Base-by-base conservation (phyloP, 805 yeast genomes). In the Saccharomycopsis javanensis region DNA sequence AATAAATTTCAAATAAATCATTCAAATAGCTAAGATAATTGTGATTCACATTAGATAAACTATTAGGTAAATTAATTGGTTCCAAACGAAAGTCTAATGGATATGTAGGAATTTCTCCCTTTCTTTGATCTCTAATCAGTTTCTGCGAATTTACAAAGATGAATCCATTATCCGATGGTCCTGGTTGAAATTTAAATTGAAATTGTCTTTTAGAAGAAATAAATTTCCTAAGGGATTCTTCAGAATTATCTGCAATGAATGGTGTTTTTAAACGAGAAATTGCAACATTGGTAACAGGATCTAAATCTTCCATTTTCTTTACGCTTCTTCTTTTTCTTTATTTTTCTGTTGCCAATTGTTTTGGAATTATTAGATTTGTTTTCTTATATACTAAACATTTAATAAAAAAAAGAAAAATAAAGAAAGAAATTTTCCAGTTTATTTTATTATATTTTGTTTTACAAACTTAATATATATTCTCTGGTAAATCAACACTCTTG, bases 261-360 rank as follows among this genome's bases (percentile, higher is more conserved):
- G 56, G 59, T 16, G 18, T 35, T 64, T 62, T 71, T 11, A 50
- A 42, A 25, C 57, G 48, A 27, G 54, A 50, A 20, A 55, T 28
- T 23, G 42, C 42, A 11, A 55, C 55, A 28, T 55, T 50, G 11
- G 57, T 20, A 20, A 27, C 15, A 8, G 55, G 57, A 37, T 55
- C 57, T 23, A 51, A 50, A 13, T 53, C 53, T 37, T 27, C 35
- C 57, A 55, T 55, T 20, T 38, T 42, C 15, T 5, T 31, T 31
- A 7, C 11, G 35, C 35, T 31, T n/a, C n/a, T n/a, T n/a, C n/a
- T n/a, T n/a, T n/a, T n/a, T n/a, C n/a, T n/a, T n/a, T n/a, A n/a
- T n/a, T n/a, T n/a, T n/a, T n/a, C n/a, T n/a, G n/a, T n/a, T n/a
- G n/a, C n/a, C n/a, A n/a, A n/a, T n/a, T n/a, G n/a, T n/a, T n/a